A percentile compares a stretch with the other conserved stretches of the same genome.
These are phyloP conservation scores for Trichoderma koningiopsis DNA, from an alignment of 2,329 filamentous ascomycete species.

Conservation along the genomic window DNA sequence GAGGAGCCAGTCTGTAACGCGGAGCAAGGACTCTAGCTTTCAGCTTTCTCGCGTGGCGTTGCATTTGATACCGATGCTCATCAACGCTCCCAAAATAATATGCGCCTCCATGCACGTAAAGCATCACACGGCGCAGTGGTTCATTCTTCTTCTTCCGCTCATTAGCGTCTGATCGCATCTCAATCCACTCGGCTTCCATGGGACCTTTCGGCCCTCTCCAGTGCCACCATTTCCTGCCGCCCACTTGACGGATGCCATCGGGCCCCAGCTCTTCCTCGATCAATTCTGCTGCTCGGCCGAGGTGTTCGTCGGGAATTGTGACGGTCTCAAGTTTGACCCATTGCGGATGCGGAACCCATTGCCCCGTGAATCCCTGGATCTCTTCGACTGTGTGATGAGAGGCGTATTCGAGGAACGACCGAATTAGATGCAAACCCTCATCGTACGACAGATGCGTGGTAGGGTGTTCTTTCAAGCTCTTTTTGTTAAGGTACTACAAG, in stretches of 20 bases:
- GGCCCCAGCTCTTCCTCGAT: conserved; percentile 75
- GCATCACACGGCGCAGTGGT: conserved; percentile 74
- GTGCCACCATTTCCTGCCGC: conserved; percentile 86
- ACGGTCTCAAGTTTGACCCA: conserved; percentile 82
- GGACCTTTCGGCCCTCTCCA: conserved; percentile 71
- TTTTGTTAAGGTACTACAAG: conserved; percentile 76
- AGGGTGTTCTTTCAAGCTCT: conserved; percentile 73
- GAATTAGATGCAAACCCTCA: conserved; percentile 84
- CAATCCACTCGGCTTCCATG: conserved; percentile 89
- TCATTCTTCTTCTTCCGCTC: conserved; percentile 65
- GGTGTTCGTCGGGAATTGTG: conserved; percentile 63
- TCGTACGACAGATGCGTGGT: conserved; percentile 93
- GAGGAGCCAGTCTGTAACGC: conserved; percentile 82
- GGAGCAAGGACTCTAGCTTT: conserved; percentile 88
- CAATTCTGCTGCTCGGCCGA: conserved; percentile 66
- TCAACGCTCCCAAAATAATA: conserved; percentile 97
- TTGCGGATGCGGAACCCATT: conserved; percentile 86
- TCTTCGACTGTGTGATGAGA: conserved; percentile 92
- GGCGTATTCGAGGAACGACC: conserved; percentile 80
- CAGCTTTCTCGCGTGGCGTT: conserved; percentile 90
- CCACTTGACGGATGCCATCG: conserved; percentile 72
- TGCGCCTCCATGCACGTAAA: conserved; percentile 92
- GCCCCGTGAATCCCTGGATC: conserved; percentile 84
- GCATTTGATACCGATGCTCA: conserved; percentile 97
- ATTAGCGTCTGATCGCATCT: conserved; percentile 78